Evolutionary conservation across 495 filamentous ascomycete genomes (phyloP), one percentile per base, ranked within the genome.

Genomic region (Lasiosphaeria hispida): DNA sequence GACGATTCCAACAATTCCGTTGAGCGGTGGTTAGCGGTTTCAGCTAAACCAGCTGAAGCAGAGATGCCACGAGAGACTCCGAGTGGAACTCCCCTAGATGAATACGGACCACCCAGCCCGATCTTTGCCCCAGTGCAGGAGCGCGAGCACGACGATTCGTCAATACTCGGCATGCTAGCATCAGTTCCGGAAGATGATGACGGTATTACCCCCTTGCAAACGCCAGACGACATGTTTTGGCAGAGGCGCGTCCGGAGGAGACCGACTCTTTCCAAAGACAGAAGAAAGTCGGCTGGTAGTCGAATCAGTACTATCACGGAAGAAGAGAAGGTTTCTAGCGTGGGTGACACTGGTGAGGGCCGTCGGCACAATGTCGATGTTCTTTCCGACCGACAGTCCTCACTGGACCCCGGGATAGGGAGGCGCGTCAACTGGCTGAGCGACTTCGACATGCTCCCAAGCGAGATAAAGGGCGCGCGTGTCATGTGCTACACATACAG

Each of bases 401-500:
- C 59, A 14, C 40, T 45, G 0, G 59, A 61, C 8, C 59, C 40
- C 9, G 48, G 47, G 9, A 10, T 43, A 11, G 59, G 57, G n/a
- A 17, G 54, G 15, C 54, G 59, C 40, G 48, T 57, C 48, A 61
- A 61, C 48, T 61, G 59, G 59, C 54, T 61, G 40, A 61, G 53
- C 42, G 59, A 61, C 36, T 19, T 33, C 1, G 53, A 61, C 48
- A 61, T 61, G 59, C 41, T 61, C 1, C 59, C 59, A 10, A 47
- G 19, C 48, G 53, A 57, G 15, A 43, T 61, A 14, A 53, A 34
- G 17, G 48, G 53, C 41, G 35, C 53, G 30, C 53, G 59, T 4
- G 41, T 57, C 54, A 61, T 61, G 59, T 61, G 54, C 35, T 61
- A 61, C 54, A 61, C 59, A 19, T 61, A 61, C 42, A 48, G 47